Evolutionary conservation across 2,329 filamentous ascomycete genomes (phyloP).

Genomic region (Talaromyces funiculosus): DNA sequence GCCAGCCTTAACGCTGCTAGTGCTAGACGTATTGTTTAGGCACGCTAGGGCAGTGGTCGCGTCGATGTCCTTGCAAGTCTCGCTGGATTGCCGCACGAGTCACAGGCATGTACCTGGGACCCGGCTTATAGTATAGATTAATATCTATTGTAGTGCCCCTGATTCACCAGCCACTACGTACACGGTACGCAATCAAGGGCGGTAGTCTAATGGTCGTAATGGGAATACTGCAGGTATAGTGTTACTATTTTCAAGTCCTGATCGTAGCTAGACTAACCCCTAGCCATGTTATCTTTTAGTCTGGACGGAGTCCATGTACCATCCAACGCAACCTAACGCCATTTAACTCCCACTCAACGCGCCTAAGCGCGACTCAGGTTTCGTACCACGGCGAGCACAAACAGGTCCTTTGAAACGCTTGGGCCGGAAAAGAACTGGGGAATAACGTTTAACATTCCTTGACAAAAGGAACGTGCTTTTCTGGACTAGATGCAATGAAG

Average conservation of each 20-base stretch:
- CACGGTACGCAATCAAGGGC: too few species aligned
- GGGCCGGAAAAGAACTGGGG: neutral
- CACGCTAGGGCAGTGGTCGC: neutral
- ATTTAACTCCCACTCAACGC: neutral
- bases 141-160: too few species aligned
- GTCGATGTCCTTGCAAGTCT: neutral
- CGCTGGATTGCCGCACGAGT: neutral
- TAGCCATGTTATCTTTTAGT: too few species aligned
- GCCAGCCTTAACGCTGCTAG: neutral
- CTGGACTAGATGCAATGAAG: neutral
- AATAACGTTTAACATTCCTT: neutral
- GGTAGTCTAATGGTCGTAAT: too few species aligned
- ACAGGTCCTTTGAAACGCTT: neutral
- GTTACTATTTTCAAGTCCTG: neutral
- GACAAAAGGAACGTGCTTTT: neutral
- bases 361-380: constrained; percentile 3
- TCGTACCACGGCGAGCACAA: neutral
- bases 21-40: too few species aligned
- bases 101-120: neutral
- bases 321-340: neutral
- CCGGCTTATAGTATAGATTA: too few species aligned
- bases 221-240: too few species aligned
- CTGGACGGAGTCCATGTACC: neutral
- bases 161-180: neutral
- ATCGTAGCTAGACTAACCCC: neutral